phyloP scores from a whole-genome alignment of 495 filamentous ascomycete genomes.

The Tuber aestivum region DNA sequence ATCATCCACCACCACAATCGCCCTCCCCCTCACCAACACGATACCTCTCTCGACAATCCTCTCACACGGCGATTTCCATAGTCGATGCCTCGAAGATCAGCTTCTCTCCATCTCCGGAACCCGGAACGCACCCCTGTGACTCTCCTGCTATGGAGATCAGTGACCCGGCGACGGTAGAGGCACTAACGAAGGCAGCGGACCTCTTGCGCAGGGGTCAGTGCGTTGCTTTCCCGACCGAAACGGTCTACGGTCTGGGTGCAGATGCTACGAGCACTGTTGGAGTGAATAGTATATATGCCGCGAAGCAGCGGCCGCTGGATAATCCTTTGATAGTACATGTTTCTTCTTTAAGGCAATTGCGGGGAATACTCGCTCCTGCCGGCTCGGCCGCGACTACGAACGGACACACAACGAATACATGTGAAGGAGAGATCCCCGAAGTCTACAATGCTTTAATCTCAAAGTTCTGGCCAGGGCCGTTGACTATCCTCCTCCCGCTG shows the following conservation, averaged over 20 bases:
- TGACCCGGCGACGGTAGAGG: slow-evolving; percentile 15
- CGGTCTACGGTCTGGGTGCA: slow-evolving; percentile 92
- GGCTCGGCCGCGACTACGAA: slow-evolving; percentile 35
- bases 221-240: slow-evolving; percentile 96
- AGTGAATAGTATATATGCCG: slow-evolving; percentile 86
- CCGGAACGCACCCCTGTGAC: slow-evolving; percentile 37
- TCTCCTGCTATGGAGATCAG: slow-evolving; percentile 30
- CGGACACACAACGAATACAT: slow-evolving; percentile 13
- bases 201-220: slow-evolving; percentile 27
- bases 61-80: slow-evolving; percentile 19
- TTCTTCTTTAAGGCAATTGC: slow-evolving; percentile 71
- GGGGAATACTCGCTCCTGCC: slow-evolving; percentile 50
- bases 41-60: slow-evolving; percentile 26
- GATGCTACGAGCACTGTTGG: slow-evolving; percentile 79
- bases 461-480: slow-evolving; percentile 87
- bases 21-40: slow-evolving; percentile 3
- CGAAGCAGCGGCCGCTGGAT: slow-evolving; percentile 83
- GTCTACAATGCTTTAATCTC: slow-evolving; percentile 78
- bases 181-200: slow-evolving; percentile 26
- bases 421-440: slow-evolving; percentile 56
- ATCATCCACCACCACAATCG: background rate
- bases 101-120: slow-evolving; percentile 25
- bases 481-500: slow-evolving; percentile 85
- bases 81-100: slow-evolving; percentile 29
- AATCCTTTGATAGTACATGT: slow-evolving; percentile 95